These are phyloP conservation scores for Durio zibethinus DNA, from an alignment of 345 rosid genomes.

Conservation along the genomic window DNA sequence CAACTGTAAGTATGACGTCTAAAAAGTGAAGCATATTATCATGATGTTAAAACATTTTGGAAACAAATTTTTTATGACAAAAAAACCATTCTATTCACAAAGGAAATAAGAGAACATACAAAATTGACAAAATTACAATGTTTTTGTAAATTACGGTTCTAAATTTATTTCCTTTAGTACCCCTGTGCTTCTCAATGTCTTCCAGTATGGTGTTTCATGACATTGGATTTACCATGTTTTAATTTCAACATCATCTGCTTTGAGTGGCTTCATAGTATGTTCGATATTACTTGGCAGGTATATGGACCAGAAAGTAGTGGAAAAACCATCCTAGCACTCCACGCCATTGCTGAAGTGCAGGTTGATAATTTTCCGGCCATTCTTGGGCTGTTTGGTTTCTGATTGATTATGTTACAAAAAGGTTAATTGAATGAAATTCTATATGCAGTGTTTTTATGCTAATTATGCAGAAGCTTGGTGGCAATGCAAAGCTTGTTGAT, in stretches of 20 bases:
- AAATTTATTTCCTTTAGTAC: background rate
- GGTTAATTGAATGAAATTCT: background rate
- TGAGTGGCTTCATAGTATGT: background rate
- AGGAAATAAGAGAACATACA: background rate
- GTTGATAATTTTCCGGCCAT: conserved; percentile 30
- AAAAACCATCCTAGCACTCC: conserved; percentile 93
- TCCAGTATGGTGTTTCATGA: background rate
- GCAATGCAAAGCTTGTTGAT: conserved; percentile 98
- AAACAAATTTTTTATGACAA: background rate
- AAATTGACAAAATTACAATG: background rate
- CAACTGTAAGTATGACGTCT: background rate
- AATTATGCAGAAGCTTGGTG: conserved; percentile 75
- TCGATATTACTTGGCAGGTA: conserved; percentile 44
- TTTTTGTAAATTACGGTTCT: background rate
- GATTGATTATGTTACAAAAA: background rate
- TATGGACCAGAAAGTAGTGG: conserved; percentile 98
- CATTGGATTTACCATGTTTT: background rate
- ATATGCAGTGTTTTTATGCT: conserved; percentile 19
- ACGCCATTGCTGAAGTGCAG: conserved; percentile 99
- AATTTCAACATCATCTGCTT: background rate
- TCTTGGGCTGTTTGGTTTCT: conserved; percentile 13
- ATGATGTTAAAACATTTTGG: background rate
- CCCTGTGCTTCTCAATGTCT: background rate
- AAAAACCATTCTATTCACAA: background rate
- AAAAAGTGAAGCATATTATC: background rate